Conservation (phyloP, 768 basidiomycete genomes). For the Mycena haematopus region DNA sequence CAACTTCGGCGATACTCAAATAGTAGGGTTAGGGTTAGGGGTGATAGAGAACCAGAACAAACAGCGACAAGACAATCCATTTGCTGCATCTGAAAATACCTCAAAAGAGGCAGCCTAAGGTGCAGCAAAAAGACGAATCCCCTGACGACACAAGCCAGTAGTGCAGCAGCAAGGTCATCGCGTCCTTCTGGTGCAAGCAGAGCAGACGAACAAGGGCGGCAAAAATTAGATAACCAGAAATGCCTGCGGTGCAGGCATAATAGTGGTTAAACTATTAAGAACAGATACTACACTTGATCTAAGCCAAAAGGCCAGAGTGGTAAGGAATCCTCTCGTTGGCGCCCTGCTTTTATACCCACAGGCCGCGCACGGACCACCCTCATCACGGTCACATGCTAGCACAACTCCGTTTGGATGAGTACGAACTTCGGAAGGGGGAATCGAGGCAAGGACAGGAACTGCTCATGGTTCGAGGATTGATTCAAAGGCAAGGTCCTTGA, state of each 20-base stretch:
- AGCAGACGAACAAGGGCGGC: constrained; percentile 58
- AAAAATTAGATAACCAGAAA: constrained; percentile 65
- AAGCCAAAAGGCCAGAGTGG: constrained; percentile 96
- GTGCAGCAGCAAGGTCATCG: constrained; percentile 65
- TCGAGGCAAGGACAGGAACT: too few relatives aligned
- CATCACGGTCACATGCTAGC: too few relatives aligned
- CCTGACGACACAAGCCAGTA: constrained; percentile 69
- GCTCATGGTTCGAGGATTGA: too few relatives aligned
- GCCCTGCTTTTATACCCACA: constrained; percentile 23
- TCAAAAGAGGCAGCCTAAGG: constrained; percentile 11
- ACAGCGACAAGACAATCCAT: constrained; percentile 4
- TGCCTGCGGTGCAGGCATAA: constrained; percentile 62
- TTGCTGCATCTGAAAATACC: constrained; percentile 10
- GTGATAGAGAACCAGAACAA: neutral
- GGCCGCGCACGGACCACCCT: constrained; percentile 32
- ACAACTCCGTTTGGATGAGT: too few relatives aligned
- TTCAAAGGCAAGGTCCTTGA: too few relatives aligned
- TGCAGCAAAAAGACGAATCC: constrained; percentile 48
- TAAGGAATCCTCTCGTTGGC: constrained; percentile 45
- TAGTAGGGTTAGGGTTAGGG: constrained; percentile 3
- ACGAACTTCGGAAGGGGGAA: too few relatives aligned
- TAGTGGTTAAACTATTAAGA: constrained; percentile 75
- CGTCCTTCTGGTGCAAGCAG: constrained; percentile 63
- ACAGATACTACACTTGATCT: constrained; percentile 99
- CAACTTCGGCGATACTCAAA: too few relatives aligned